phyloP scores from a whole-genome alignment of 257 asterid genomes.

The Salvia rosmarinus region DNA sequence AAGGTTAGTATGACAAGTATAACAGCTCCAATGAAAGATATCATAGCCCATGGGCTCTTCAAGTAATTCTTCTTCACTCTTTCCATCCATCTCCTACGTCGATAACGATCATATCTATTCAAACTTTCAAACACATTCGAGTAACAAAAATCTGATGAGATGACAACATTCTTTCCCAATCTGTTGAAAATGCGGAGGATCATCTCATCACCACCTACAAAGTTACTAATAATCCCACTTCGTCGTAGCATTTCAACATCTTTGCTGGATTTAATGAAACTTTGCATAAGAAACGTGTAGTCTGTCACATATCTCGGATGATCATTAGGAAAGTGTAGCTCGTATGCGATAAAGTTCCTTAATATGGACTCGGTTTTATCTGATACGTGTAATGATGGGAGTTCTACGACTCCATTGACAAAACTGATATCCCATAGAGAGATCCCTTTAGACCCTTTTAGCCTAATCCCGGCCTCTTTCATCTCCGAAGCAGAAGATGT shows the following conservation, averaged over 20 bases:
- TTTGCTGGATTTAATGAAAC: constrained; percentile 34
- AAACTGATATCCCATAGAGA: neutral
- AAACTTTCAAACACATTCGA: neutral
- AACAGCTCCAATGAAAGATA: neutral
- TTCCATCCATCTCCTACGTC: neutral
- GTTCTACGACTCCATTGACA: neutral
- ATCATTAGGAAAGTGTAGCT: constrained; percentile 27
- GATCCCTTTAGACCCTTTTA: neutral
- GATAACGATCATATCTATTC: neutral
- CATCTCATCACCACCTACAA: constrained; percentile 35
- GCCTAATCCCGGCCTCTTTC: constrained; percentile 16
- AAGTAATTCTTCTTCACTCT: neutral
- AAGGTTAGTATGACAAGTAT: neutral
- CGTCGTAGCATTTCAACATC: constrained; percentile 36
- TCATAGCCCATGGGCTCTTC: neutral
- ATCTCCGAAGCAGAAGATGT: constrained; percentile 25
- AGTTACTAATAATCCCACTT: constrained; percentile 22
- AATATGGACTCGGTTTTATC: constrained; percentile 35
- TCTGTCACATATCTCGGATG: constrained; percentile 25
- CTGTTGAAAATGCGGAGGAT: neutral
- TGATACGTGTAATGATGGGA: constrained; percentile 17
- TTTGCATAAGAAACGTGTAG: constrained; percentile 38
- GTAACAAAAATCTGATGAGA: constrained; percentile 14
- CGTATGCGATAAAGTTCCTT: constrained; percentile 39
- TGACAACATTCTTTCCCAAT: constrained; percentile 6